Base-by-base conservation (phyloP, 2,329 filamentous ascomycete genomes). In the Xylaria sp. region DNA sequence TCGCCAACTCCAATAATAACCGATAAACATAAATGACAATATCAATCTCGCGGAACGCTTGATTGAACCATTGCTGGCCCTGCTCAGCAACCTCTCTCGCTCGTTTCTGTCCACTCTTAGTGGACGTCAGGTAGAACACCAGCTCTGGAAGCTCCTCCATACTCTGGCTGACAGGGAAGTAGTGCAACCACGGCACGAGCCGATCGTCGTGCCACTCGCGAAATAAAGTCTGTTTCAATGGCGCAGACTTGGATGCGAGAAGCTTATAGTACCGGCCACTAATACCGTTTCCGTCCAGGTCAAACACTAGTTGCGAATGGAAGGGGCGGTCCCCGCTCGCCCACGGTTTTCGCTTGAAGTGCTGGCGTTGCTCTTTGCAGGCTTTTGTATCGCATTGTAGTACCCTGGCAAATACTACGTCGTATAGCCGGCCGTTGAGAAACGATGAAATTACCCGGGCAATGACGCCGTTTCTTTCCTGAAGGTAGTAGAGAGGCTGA, bases 21-120 rank as follows among this genome's bases (percentile, higher is more conserved):
- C 90, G 80, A 72, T 90, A 90, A 32, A 87, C 81, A 80, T 89
- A 90, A 1, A 87, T 81, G 32, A 85, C 82, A 72, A 89, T 83
- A 74, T 92, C 89, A 43, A 86, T 83, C 52, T 87, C 85, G 48
- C 89, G 76, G 39, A 91, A 72, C 12, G 84, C 85, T 71, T 80
- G 83, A 0, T 72, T 74, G 55, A 83, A 84, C 89, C 89, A 91
- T 9, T 83, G 80, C 9, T 81, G 79, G 0, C 89, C 88, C 8
- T 78, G 75, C 57, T 84, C 80, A 0, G 87, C 89, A 67, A 91
- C 85, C 32, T 80, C 76, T 32, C 78, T 76, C 0, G 86, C 88
- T 65, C 81, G 79, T 25, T 67, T 67, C 70, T 83, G 82, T 0
- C 89, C 90, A 4, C 79, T 74, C 3, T 78, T 76, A 0, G 81